Base-by-base conservation (phyloP, 1,284 basidiomycete genomes). In the Ceratobasidium sp. region DNA sequence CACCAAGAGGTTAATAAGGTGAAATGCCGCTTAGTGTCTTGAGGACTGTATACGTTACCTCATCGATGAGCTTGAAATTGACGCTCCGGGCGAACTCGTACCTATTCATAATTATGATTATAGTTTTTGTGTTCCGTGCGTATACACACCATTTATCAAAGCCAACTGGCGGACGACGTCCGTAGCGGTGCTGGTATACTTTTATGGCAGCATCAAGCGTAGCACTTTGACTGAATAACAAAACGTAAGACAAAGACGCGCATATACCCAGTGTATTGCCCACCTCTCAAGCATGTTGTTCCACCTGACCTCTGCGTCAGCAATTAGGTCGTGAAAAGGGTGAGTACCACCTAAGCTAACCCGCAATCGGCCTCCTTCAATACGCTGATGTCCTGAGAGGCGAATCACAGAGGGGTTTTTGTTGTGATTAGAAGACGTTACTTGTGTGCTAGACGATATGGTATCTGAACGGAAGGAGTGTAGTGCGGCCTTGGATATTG, bases 51-150 rank as follows among this genome's bases (percentile, higher is more conserved):
- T n/a, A n/a, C n/a, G n/a, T n/a, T 64, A 77, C 80, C 77, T 83
- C 82, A 81, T 84, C 83, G 54, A 83, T 78, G 20, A 84, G 80
- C 74, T 82, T 77, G 38, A 84, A 82, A 44, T 81, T 71, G 79
- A 82, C 81, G 17, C 79, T 77, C 23, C 80, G 79, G 12, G 83
- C 81, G 48, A 82, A 83, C 13, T 78, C 52, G 77, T 81, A 84
- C 83, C 82, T 83, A 74, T 23, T 26, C n/a, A n/a, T 5, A 28
- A 67, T 6, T 44, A 15, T 46, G 6, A 65, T 46, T 46, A 46
- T 46, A 44, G 23, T 20, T 20, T 44, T 26, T 28, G 57, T 59
- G 28, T n/a, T n/a, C n/a, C n/a, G n/a, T n/a, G n/a, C n/a, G 33
- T 13, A 4, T 28, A 59, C 57, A 28, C 13, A 59, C 57, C 57